Evolutionary conservation across 768 basidiomycete genomes (phyloP).

Genomic region (Clathrus columnatus): DNA sequence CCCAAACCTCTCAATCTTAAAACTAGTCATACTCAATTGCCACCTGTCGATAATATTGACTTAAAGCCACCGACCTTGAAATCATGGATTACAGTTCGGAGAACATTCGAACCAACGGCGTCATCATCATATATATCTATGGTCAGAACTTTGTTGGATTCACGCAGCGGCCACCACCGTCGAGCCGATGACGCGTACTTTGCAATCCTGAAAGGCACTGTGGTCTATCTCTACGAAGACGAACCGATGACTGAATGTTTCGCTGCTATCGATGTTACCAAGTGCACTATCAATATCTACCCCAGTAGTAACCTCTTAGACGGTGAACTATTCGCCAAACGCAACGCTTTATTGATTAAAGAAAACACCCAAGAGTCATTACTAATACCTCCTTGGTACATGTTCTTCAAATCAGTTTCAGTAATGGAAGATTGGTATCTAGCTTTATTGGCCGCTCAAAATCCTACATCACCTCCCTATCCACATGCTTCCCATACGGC

Average conservation of each 20-base stretch:
- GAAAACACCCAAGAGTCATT: not conserved
- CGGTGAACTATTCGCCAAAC: constrained; percentile 84
- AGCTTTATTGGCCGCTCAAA: constrained; percentile 52
- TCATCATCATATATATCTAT: constrained; percentile 69
- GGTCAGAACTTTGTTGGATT: constrained; percentile 70
- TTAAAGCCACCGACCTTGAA: constrained; percentile 45
- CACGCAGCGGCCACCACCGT: constrained; percentile 78
- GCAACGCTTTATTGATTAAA: constrained; percentile 60
- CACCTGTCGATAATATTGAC: constrained; percentile 43
- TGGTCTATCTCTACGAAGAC: constrained; percentile 90
- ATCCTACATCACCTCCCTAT: constrained; percentile 8
- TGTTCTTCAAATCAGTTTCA: constrained; percentile 79
- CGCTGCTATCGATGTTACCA: constrained; percentile 78
- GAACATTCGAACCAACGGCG: constrained; percentile 52
- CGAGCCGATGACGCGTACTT: constrained; percentile 88
- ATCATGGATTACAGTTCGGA: constrained; percentile 78
- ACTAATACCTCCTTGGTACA: constrained; percentile 72
- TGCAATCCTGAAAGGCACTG: constrained; percentile 82
- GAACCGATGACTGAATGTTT: constrained; percentile 86
- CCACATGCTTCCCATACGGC: constrained; percentile 43
- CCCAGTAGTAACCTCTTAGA: constrained; percentile 60
- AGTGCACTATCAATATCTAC: constrained; percentile 68
- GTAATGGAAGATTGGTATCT: constrained; percentile 99
- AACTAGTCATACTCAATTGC: constrained; percentile 12
- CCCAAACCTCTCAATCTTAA: constrained; percentile 26